Conservation (phyloP, 495 filamentous ascomycete species). For the Emericellopsis terricola region DNA sequence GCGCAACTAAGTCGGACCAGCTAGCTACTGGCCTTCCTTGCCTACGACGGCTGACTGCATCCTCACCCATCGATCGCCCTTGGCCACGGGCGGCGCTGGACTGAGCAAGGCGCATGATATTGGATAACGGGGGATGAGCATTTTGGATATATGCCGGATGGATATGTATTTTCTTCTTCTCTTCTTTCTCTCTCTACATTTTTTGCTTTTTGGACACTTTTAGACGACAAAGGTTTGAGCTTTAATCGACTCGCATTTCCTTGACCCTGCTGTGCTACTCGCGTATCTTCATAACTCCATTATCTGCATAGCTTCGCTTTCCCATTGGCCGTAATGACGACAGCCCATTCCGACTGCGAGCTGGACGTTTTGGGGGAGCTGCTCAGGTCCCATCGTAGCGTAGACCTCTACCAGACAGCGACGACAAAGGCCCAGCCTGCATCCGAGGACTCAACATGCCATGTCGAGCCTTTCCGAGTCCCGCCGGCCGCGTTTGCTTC, state of each 20-base stretch:
- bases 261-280: not conserved
- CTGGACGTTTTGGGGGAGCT: too few relatives aligned
- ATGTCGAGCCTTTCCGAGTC: slow-evolving; percentile 16
- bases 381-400: not conserved
- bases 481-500: slow-evolving; percentile 24
- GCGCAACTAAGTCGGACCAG: not conserved
- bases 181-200: not conserved
- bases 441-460: not conserved
- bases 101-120: too few relatives aligned
- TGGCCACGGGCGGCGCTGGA: too few relatives aligned
- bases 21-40: too few relatives aligned
- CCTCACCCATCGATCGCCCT: too few relatives aligned
- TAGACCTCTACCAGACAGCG: too few relatives aligned
- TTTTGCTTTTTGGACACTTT: not conserved
- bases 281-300: not conserved
- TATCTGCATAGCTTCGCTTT: not conserved
- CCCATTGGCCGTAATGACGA: too few relatives aligned
- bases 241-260: not conserved
- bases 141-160: too few relatives aligned
- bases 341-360: too few relatives aligned
- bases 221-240: not conserved
- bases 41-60: too few relatives aligned
- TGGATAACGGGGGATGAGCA: too few relatives aligned
- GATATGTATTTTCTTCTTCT: not conserved
- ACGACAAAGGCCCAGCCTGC: too few relatives aligned